These are phyloP conservation scores for Naganishia onofrii DNA, from an alignment of 768 basidiomycete species.

Conservation along the genomic window DNA sequence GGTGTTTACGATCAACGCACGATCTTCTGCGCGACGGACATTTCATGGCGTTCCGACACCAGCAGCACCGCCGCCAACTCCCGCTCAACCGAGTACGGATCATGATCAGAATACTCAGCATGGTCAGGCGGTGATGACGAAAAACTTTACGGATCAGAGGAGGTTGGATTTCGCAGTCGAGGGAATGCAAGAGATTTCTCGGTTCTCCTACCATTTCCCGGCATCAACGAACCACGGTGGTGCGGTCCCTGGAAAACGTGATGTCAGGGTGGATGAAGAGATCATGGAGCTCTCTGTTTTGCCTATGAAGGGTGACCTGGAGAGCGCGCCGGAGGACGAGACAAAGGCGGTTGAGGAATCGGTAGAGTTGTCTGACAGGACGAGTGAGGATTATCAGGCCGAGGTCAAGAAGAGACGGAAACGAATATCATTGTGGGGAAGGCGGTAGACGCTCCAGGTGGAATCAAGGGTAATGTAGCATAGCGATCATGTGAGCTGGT, in stretches of 20 bases:
- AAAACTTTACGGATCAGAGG: neutral
- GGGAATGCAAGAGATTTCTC: slow-evolving; percentile 1
- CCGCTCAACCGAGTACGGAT: neutral
- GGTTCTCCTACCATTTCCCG: slow-evolving; percentile 21
- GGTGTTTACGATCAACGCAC: slow-evolving; percentile 46
- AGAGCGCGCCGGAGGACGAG: neutral
- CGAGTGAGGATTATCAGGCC: neutral
- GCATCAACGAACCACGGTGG: neutral
- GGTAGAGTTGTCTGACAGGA: neutral
- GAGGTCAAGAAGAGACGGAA: neutral
- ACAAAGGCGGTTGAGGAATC: neutral
- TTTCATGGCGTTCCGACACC: slow-evolving; percentile 1
- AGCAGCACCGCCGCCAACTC: neutral
- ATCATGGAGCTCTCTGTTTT: neutral
- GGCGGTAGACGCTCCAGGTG: neutral
- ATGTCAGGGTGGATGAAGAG: neutral
- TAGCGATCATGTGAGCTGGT: neutral
- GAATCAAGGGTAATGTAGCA: neutral
- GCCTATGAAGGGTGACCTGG: neutral
- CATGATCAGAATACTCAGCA: neutral
- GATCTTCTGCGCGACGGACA: slow-evolving; percentile 22
- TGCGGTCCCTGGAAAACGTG: neutral
- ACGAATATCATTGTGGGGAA: neutral
- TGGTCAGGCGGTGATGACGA: neutral
- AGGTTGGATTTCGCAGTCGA: slow-evolving; percentile 17